Conservation (phyloP, 805 yeast genomes). For the Cyberlindnera xishuangbannaensis region DNA sequence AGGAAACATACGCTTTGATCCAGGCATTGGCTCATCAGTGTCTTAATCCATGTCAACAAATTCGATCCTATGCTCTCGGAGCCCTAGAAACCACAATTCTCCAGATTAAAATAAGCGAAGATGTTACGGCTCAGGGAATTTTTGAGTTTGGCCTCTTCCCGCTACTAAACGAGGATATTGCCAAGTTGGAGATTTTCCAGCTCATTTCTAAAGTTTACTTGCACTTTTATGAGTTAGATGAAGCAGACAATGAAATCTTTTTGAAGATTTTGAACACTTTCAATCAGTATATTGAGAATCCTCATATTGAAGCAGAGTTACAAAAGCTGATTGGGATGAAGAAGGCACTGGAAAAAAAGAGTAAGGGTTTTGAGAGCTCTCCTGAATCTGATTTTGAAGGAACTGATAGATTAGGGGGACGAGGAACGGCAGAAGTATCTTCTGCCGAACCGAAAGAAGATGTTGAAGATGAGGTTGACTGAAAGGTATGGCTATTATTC, state of each 20-base stretch:
- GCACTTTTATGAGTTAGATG: slow-evolving; percentile 35
- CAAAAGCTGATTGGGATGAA: slow-evolving; percentile 33
- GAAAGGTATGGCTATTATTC: neutral
- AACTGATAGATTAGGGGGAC: neutral
- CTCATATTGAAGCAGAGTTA: slow-evolving; percentile 31
- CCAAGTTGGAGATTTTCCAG: slow-evolving; percentile 63
- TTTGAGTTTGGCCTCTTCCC: slow-evolving; percentile 77
- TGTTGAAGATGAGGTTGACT: no score
- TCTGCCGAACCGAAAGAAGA: no score
- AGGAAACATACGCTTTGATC: slow-evolving; percentile 48
- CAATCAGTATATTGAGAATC: slow-evolving; percentile 34
- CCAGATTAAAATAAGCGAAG: slow-evolving; percentile 28
- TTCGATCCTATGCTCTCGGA: slow-evolving; percentile 60
- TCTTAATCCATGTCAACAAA: slow-evolving; percentile 77
- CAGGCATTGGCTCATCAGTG: slow-evolving; percentile 89
- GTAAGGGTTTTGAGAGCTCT: slow-evolving; percentile 1
- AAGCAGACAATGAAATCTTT: slow-evolving; percentile 33
- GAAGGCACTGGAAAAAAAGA: slow-evolving; percentile 25
- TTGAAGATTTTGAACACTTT: slow-evolving; percentile 33
- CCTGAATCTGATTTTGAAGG: slow-evolving; percentile 2
- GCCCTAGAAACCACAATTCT: slow-evolving; percentile 46
- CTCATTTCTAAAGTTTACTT: slow-evolving; percentile 62
- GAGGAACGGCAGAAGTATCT: no score
- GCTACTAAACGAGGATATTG: slow-evolving; percentile 57
- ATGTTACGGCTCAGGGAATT: slow-evolving; percentile 45